Conservation (phyloP, 2,329 filamentous ascomycete species). For the Aplosporella prunicola region DNA sequence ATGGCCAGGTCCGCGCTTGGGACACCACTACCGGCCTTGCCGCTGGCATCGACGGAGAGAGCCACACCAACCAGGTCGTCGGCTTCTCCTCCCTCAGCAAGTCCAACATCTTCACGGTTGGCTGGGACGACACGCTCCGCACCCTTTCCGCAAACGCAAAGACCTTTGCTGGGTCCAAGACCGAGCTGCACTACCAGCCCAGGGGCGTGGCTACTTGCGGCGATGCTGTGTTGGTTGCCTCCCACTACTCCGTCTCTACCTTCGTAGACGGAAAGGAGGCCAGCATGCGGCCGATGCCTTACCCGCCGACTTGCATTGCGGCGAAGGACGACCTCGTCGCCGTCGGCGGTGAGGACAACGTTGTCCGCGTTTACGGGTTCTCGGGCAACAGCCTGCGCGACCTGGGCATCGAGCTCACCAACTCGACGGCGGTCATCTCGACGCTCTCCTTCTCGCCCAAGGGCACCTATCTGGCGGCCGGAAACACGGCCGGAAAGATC, state of each 20-base stretch:
- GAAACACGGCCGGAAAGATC: conserved; percentile 79
- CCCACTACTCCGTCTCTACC: conserved; percentile 40
- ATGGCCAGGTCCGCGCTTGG: conserved; percentile 81
- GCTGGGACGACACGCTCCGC: conserved; percentile 88
- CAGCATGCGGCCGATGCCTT: conserved; percentile 52
- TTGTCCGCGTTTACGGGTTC: conserved; percentile 63
- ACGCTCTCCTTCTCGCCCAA: conserved; percentile 73
- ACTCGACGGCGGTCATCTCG: conserved; percentile 63
- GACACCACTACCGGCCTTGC: conserved; percentile 61
- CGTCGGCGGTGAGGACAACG: conserved; percentile 65
- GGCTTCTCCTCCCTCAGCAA: conserved; percentile 53
- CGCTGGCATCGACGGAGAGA: conserved; percentile 64
- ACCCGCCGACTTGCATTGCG: conserved; percentile 61
- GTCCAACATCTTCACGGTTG: conserved; percentile 63
- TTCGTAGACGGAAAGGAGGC: conserved; percentile 44
- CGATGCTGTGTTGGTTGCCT: conserved; percentile 42
- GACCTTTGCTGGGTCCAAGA: conserved; percentile 61
- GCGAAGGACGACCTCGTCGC: conserved; percentile 56
- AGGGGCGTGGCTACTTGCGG: conserved; percentile 56
- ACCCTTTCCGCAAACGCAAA: conserved; percentile 64
- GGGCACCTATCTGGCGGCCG: conserved; percentile 70
- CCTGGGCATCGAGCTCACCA: conserved; percentile 48
- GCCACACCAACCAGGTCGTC: conserved; percentile 77
- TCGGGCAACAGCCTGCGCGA: conserved; percentile 46
- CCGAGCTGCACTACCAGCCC: conserved; percentile 68